These are phyloP conservation scores for Podospora appendiculata DNA, from an alignment of 495 filamentous ascomycete genomes.

Conservation along the genomic window DNA sequence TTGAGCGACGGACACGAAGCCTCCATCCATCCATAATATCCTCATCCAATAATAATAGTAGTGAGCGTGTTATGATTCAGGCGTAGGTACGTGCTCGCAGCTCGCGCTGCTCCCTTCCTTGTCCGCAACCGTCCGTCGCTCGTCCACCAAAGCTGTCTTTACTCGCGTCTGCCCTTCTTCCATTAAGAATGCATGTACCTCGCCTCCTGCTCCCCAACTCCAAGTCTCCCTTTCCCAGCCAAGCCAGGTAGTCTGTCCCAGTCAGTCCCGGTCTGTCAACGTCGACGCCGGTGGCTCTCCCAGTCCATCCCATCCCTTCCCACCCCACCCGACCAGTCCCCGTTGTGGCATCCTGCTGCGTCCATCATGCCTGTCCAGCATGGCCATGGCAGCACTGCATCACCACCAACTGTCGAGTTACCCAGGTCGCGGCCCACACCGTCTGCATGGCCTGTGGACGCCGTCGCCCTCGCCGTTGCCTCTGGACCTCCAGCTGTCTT, in stretches of 20 bases:
- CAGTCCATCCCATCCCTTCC: background rate
- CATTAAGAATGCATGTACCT: background rate
- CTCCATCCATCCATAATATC: too few species aligned
- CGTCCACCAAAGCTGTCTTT: conserved; percentile 1
- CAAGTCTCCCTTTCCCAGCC: too few species aligned
- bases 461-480: background rate
- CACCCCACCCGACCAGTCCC: background rate
- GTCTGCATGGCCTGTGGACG: conserved; percentile 11
- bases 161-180: background rate
- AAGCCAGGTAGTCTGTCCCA: too few species aligned
- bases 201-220: background rate
- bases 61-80: conserved; percentile 21
- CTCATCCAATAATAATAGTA: too few species aligned
- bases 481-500: too few species aligned
- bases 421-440: conserved; percentile 8
- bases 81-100: conserved; percentile 20
- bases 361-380: conserved; percentile 24
- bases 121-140: conserved; percentile 3
- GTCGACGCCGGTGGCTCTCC: too few species aligned
- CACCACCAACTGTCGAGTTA: conserved; percentile 13
- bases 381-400: conserved; percentile 8
- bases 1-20: too few species aligned
- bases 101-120: background rate
- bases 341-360: conserved; percentile 2
- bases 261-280: too few species aligned